A percentile compares a stretch with the other conserved stretches of the same genome.
These are phyloP conservation scores for Casuarina equisetifolia DNA, from an alignment of 306 rosid species.

Conservation along the genomic window DNA sequence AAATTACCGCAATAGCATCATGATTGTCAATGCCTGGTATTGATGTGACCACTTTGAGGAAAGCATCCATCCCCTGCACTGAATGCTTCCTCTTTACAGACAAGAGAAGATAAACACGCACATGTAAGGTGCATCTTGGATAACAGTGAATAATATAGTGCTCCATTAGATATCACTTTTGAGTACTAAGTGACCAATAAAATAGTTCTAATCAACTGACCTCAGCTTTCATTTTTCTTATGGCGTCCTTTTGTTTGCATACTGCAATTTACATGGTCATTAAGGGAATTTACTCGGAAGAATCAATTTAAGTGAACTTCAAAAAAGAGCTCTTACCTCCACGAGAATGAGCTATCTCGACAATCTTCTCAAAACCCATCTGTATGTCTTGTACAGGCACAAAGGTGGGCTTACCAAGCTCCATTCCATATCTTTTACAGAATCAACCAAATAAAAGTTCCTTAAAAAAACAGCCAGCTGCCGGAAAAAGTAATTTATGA, in stretches of 20 bases:
- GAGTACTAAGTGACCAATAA: conserved; percentile 4
- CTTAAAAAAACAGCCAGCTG: background rate
- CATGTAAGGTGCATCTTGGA: conserved; percentile 13
- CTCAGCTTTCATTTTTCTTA: conserved; percentile 71
- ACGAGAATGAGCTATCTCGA: conserved; percentile 80
- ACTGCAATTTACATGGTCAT: conserved; percentile 43
- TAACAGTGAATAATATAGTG: background rate
- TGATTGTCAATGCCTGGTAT: conserved; percentile 78
- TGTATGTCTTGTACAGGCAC: conserved; percentile 80
- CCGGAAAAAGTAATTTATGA: conserved; percentile 15
- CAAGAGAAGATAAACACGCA: conserved; percentile 26
- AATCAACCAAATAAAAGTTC: conserved; percentile 13
- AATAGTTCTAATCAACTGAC: conserved; percentile 46
- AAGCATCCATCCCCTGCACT: conserved; percentile 68
- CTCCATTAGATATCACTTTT: background rate
- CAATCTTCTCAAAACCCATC: conserved; percentile 94
- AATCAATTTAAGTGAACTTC: conserved; percentile 11
- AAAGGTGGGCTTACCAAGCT: conserved; percentile 84
- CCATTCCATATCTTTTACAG: conserved; percentile 59
- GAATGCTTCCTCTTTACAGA: conserved; percentile 66
- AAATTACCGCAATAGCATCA: conserved; percentile 79
- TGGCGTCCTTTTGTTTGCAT: conserved; percentile 69
- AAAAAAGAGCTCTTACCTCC: conserved; percentile 58
- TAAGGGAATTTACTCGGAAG: conserved; percentile 24
- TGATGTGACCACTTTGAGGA: conserved; percentile 70